A percentile compares a stretch with the other conserved stretches of the same genome.
These are phyloP conservation scores for Dictyostelium capitatum DNA, from an alignment of 78 protist species.

Conservation along the genomic window DNA sequence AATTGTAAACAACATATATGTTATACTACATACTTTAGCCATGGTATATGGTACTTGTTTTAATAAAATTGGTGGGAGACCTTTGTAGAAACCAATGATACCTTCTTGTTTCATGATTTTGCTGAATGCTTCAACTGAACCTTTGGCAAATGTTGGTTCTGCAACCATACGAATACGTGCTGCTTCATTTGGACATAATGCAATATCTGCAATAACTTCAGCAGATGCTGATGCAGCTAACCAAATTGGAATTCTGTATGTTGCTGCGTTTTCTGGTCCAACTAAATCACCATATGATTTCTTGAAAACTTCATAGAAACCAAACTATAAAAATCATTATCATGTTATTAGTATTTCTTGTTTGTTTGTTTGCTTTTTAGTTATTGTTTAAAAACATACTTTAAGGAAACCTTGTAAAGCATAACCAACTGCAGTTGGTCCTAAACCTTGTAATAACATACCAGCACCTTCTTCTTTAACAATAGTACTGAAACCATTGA, in stretches of 20 bases:
- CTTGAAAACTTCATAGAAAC: conserved; percentile 95
- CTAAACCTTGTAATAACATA: conserved; percentile 79
- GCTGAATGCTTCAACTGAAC: conserved; percentile 73
- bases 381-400: neutral
- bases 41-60: conserved; percentile 74
- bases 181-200: conserved; percentile 93
- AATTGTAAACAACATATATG: no score
- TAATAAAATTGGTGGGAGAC: conserved; percentile 90
- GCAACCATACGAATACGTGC: conserved; percentile 83
- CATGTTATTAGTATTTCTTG: no score
- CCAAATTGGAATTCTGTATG: conserved; percentile 85
- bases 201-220: conserved; percentile 93
- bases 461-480: conserved; percentile 83
- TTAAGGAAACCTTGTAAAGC: conserved; percentile 92
- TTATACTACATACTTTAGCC: conserved; percentile 26
- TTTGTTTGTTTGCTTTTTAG: no score
- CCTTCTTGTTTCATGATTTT: conserved; percentile 73
- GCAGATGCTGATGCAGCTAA: conserved; percentile 91
- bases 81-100: conserved; percentile 74
- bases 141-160: conserved; percentile 78
- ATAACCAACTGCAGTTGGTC: conserved; percentile 90
- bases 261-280: conserved; percentile 92
- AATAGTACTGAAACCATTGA: conserved; percentile 68
- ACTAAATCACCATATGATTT: conserved; percentile 83
- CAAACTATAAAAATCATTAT: conserved; percentile 58